Conservation (phyloP, 2,329 filamentous ascomycete species). For the Colletotrichum spaethianum region DNA sequence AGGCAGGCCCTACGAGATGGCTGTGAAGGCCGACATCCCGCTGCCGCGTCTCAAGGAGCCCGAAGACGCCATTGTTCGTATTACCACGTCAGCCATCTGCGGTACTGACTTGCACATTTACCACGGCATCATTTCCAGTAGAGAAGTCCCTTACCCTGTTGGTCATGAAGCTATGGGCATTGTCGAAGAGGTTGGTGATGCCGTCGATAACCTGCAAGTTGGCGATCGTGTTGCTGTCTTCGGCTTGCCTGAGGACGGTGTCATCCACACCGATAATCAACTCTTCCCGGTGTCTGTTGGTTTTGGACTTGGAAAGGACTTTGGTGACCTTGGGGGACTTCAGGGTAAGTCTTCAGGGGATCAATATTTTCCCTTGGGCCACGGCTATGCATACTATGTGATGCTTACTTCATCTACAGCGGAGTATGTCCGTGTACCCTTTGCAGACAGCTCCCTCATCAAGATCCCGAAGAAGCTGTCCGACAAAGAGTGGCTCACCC, state of each 20-base stretch:
- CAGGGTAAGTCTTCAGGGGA: slow-evolving; percentile 11
- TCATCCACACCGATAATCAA: not conserved
- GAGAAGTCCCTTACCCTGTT: slow-evolving; percentile 43
- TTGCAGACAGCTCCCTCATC: slow-evolving; percentile 76
- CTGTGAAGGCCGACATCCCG: slow-evolving; percentile 41
- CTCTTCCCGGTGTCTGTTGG: not conserved
- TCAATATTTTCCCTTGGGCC: too few species aligned
- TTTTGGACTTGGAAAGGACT: slow-evolving; percentile 16
- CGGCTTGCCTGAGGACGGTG: slow-evolving; percentile 44
- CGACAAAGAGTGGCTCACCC: slow-evolving; percentile 71
- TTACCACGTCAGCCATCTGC: slow-evolving; percentile 53
- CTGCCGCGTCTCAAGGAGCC: slow-evolving; percentile 39
- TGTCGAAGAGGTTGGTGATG: slow-evolving; percentile 52
- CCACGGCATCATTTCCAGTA: slow-evolving; percentile 45
- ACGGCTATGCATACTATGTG: not conserved
- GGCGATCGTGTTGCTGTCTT: slow-evolving; percentile 58
- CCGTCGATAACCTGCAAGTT: slow-evolving; percentile 50
- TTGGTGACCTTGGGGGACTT: slow-evolving; percentile 23
- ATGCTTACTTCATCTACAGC: slow-evolving; percentile 25
- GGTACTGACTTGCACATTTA: slow-evolving; percentile 54
- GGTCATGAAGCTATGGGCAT: slow-evolving; percentile 61
- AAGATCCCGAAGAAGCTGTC: slow-evolving; percentile 74
- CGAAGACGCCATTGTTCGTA: slow-evolving; percentile 53
- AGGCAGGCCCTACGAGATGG: slow-evolving; percentile 42
- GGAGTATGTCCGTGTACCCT: slow-evolving; percentile 74